Base-by-base conservation (phyloP, 2,329 filamentous ascomycete genomes). In the Aspergillus bombycis region DNA sequence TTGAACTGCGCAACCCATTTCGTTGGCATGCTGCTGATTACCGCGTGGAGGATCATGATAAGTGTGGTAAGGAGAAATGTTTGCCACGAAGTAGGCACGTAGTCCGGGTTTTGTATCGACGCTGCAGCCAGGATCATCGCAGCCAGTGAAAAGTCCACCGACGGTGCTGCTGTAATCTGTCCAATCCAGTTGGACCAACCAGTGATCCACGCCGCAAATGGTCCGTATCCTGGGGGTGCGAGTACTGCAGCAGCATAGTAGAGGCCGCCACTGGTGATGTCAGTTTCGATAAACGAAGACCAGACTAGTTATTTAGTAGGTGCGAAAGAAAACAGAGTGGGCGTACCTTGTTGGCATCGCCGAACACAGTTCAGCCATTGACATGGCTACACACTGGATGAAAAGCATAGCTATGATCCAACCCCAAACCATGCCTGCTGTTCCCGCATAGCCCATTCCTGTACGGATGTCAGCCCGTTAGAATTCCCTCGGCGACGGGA, bases 241-340 rank as follows among this genome's bases (percentile, higher is more conserved):
- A 93, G 82, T 0, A 92, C 90, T 4, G 90, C 90, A 21, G 89
- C 80, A 19, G 90, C 89, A 74, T 93, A 93, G 76, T 93, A 93
- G 16, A 93, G 80, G 30, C 90, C 90, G 60, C 90, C 90, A 69
- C 84, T 80, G 38, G 50, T 12, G 16, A 46, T 7, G 30, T 60
- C 12, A 57, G 46, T 38, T 19, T 38, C 34, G 9, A 52, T 16
- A 34, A 4, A 55, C 4, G 8, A 23, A 26, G 4, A 38, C 11
- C 2, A 41, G n/a, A 14, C 34, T 14, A 19, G 1, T 21, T 30
- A 9, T 7, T 32, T 8, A 12, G 36, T 9, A 4, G 48, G 5
- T 10, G 28, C 48, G 9, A 32, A 41, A 32, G 48, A 14, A 2
- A 41, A 14, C 2, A 5, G 1, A 3, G n/a, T 32, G 14, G 11